Conservation (phyloP, 495 filamentous ascomycete species). For the Penicillium manginii region DNA sequence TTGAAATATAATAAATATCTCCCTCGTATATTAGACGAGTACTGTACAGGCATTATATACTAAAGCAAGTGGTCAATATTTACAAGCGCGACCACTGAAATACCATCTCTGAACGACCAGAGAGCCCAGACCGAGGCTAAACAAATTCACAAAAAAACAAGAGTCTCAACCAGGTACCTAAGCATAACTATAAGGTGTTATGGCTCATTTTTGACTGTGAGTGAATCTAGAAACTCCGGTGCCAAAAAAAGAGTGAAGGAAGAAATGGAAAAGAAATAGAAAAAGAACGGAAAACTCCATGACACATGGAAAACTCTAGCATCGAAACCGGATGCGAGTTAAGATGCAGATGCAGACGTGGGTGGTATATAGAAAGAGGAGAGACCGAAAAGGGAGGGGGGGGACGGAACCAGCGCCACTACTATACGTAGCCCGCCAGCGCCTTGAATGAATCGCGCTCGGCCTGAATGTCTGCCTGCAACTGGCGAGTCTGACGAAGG, state of each 20-base stretch:
- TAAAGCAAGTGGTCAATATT: constrained; percentile 22
- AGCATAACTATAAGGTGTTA: no score
- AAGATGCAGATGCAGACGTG: constrained; percentile 26
- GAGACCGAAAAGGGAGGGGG: constrained; percentile 4
- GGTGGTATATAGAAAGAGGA: constrained; percentile 27
- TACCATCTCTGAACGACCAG: constrained; percentile 9
- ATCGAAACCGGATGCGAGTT: constrained; percentile 6
- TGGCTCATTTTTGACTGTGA: no score
- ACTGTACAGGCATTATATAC: constrained; percentile 34
- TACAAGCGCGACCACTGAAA: constrained; percentile 22
- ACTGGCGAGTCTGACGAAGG: constrained; percentile 74
- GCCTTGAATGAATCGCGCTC: constrained; percentile 60
- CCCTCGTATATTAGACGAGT: constrained; percentile 4
- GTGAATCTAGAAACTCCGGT: constrained; percentile 1
- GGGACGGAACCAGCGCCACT: constrained; percentile 6
- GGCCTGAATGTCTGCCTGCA: constrained; percentile 66
- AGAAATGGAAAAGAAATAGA: constrained; percentile 1
- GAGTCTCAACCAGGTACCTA: no score
- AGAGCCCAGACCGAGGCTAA: neutral
- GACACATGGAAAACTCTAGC: neutral
- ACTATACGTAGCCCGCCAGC: constrained; percentile 34
- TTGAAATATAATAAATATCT: neutral
- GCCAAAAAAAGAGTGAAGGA: constrained; percentile 1
- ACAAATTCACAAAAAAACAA: no score
- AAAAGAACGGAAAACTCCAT: constrained; percentile 14